Conservation (phyloP, 257 asterid species). For the Coffea canephora region DNA sequence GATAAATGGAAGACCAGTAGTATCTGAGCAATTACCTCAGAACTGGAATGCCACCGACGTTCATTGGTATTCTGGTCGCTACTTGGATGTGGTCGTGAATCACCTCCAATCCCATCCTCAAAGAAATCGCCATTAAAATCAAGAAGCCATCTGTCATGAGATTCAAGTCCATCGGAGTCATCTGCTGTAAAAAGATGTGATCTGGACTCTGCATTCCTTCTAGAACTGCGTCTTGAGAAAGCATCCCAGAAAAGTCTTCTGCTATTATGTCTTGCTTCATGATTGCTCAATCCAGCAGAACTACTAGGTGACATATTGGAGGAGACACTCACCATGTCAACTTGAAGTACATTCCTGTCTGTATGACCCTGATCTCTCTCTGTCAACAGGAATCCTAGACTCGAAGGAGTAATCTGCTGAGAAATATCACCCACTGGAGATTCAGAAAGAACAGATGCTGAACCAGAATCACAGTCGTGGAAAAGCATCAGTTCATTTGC, state of each 20-base stretch:
- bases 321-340: conserved; percentile 53
- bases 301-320: conserved; percentile 39
- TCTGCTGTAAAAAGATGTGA: conserved; percentile 42
- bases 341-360: conserved; percentile 50
- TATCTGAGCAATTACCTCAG: conserved; percentile 56
- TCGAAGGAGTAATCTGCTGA: conserved; percentile 43
- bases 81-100: conserved; percentile 40
- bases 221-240: conserved; percentile 66
- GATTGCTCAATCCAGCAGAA: conserved; percentile 55
- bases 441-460: conserved; percentile 45
- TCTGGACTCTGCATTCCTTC: conserved; percentile 59
- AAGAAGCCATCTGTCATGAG: conserved; percentile 59
- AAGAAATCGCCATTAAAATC: conserved; percentile 52
- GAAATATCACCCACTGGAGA: conserved; percentile 41
- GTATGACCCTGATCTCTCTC: conserved; percentile 58
- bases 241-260: conserved; percentile 94
- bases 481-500: conserved; percentile 48
- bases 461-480: conserved; percentile 51
- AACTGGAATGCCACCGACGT: conserved; percentile 56
- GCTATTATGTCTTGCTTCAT: conserved; percentile 60
- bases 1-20: not conserved
- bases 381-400: conserved; percentile 46
- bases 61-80: conserved; percentile 47
- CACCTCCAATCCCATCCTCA: conserved; percentile 54
- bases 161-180: conserved; percentile 45